Base-by-base conservation (phyloP, 345 rosid species). In the Heritiera littoralis region DNA sequence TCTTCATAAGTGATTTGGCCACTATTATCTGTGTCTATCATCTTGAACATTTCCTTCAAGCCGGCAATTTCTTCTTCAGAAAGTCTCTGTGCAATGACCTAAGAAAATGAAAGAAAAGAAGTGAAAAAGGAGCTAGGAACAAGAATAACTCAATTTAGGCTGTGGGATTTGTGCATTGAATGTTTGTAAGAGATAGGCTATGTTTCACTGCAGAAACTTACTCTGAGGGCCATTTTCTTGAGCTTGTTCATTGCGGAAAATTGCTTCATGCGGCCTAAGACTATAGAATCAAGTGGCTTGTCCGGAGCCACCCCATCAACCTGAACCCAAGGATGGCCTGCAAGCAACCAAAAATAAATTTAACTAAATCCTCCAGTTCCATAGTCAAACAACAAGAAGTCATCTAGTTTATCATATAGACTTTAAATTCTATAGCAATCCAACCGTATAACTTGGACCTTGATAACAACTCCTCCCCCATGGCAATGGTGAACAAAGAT, bases 251-350 rank as follows among this genome's bases (percentile, higher is more conserved):
- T 94, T 2, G 92, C 92, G 14, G 98, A 94, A 85, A 94, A 94
- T 83, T 91, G 93, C 84, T 81, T 94, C 81, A 94, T 82, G 45
- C 94, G 90, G 72, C 77, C 88, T 54, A 91, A 84, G 35, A 92
- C 95, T 23, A 89, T 88, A 35, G 95, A 80, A 83, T 94, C 96
- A 40, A 94, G 94, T 38, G 89, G 94, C 88, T 90, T 94, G 84
- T 92, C 98, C 6, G 96, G 92, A 76, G 97, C 96, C 78, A 84
- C 88, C 58, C 95, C 93, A 66, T 89, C 93, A 54, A 86, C 91
- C 58, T 81, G 90, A 79, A 93, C 81, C 98, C 98, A 95, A 55
- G 98, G 98, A 64, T 93, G 98, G 83, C 93, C 98, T 93, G 86
- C 64, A 82, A 80, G n/a, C 51, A 75, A 70, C 46, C 66, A 30